These are phyloP conservation scores for Cyclotella choctawhatcheeana DNA, from an alignment of 108 stramenopile genomes.

Conservation along the genomic window DNA sequence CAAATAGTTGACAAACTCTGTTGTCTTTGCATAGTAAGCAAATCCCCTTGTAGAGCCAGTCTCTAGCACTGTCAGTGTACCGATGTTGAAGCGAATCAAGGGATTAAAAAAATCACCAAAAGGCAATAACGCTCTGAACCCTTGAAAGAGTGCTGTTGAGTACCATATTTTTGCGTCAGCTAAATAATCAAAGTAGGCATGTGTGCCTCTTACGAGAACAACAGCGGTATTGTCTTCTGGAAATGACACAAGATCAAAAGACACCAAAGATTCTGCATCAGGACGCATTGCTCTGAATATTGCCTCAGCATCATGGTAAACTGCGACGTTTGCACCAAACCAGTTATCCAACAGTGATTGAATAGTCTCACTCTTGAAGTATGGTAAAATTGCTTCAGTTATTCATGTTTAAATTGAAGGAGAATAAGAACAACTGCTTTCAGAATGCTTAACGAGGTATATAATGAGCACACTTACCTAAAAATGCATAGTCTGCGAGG, in stretches of 20 bases:
- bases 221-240: slow-evolving; percentile 5
- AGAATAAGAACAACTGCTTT: not conserved
- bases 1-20: slow-evolving; percentile 31
- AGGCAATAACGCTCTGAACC: slow-evolving; percentile 7
- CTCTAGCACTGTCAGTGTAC: slow-evolving; percentile 3
- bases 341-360: slow-evolving; percentile 11
- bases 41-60: not conserved
- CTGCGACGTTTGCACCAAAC: slow-evolving; percentile 10
- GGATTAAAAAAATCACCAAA: slow-evolving; percentile 16
- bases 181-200: slow-evolving; percentile 18
- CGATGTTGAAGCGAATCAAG: slow-evolving; percentile 3
- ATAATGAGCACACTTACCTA: not conserved
- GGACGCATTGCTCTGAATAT: not conserved
- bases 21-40: slow-evolving; percentile 16
- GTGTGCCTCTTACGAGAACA: slow-evolving; percentile 11
- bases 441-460: not conserved
- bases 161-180: slow-evolving; percentile 25
- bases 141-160: slow-evolving; percentile 15
- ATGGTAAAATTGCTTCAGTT: slow-evolving; percentile 8
- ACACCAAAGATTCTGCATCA: not conserved
- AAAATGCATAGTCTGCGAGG: slow-evolving; percentile 12
- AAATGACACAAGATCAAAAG: slow-evolving; percentile 15
- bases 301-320: slow-evolving; percentile 2
- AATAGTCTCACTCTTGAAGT: slow-evolving; percentile 12
- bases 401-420: too few species aligned